Conservation (phyloP, 169 alveolate species). For the Amoebophrya sp. region DNA sequence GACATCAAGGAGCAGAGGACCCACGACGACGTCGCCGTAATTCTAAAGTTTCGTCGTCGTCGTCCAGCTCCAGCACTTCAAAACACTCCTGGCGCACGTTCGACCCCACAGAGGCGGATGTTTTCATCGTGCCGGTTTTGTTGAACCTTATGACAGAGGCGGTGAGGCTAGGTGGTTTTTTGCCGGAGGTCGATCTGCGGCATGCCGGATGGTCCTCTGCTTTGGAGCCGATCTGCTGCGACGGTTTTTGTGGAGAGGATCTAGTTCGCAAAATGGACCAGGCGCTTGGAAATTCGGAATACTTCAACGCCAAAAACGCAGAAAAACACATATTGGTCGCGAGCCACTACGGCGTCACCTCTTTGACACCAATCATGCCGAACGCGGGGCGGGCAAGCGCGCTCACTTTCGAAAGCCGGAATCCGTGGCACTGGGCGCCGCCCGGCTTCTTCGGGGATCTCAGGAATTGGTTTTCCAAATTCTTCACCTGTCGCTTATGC, state of each 20-base stretch:
- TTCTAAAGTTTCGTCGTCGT: too few species aligned
- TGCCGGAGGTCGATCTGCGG: neutral
- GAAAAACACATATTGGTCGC: neutral
- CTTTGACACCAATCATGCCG: neutral
- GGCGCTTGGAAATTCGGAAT: neutral
- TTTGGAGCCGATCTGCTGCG: neutral
- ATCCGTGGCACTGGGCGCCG: too few species aligned
- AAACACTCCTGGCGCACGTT: neutral
- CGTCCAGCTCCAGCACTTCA: too few species aligned
- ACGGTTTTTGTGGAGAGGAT: neutral
- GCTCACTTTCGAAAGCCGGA: too few species aligned
- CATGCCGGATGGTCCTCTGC: too few species aligned
- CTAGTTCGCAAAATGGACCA: neutral
- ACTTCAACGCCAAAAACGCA: neutral
- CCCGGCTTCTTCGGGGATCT: too few species aligned
- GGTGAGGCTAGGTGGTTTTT: neutral
- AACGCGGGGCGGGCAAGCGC: neutral
- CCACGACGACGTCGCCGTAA: too few species aligned
- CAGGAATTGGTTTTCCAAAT: neutral
- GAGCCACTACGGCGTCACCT: neutral
- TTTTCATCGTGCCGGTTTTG: neutral
- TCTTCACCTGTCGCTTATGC: neutral
- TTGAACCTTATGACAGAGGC: neutral
- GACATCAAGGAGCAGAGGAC: too few species aligned
- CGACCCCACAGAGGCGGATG: neutral